Evolutionary conservation across 306 rosid genomes (phyloP), one percentile per base, ranked within the genome.

Genomic region (Albizia julibrissin): DNA sequence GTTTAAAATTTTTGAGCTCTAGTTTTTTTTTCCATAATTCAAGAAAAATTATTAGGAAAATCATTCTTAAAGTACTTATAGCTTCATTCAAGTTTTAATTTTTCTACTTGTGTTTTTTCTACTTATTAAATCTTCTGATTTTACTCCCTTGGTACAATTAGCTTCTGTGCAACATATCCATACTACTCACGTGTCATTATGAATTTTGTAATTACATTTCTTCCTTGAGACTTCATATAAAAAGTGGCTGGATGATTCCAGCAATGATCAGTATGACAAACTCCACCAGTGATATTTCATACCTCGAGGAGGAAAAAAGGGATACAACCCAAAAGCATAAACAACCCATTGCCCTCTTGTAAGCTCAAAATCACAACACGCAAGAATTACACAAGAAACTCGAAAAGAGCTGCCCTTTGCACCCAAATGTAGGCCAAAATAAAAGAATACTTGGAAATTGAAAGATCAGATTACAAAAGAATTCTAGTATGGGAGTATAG

Each of bases 401-500:
- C 67, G 31, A 26, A 26, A 61, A 61, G 34, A 61, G 67, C 11
- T 26, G 18, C 29, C 33, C 67, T 26, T 61, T 11, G 67, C 34
- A 24, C 3, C 33, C 67, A 24, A 10, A 26, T 61, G 14, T n/a
- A 22, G 31, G 29, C 26, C 27, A 58, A 54, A 54, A 21, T 22
- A 58, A n/a, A 58, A 58, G 31, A 22, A 61, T 26, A 61, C 34
- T 10, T 3, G 67, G 34, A 26, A 24, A 61, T 26, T 24, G 66
- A 24, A 59, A 59, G 66, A 59, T 59, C 31, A 10, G 7, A 24
- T 61, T 61, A 26, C 67, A 12, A 61, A 61, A 61, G 67, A 61
- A 61, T 26, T 24, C 18, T 4, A 4, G 84, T 82, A 42, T 75
- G 81, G 78, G 80, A 75, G 89, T 69, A 70, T 75, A 80, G 70